Percentiles rank a stretch among this genome's conserved stretches.
Conservation (phyloP, 495 filamentous ascomycete species). For the Aspergillus mulundensis region DNA sequence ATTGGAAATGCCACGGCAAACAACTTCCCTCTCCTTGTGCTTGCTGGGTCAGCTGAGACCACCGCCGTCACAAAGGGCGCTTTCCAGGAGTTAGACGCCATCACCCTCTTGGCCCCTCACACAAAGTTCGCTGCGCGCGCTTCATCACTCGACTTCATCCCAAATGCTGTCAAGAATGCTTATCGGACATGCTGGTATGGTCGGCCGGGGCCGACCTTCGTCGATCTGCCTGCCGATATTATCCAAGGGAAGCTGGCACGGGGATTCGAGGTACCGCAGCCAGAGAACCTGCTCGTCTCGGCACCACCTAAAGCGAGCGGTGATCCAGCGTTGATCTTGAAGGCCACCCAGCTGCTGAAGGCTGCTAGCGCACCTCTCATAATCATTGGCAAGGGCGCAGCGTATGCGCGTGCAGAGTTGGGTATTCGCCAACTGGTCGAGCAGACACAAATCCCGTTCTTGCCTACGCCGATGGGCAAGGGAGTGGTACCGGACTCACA, state of each 20-base stretch:
- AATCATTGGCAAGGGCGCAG: conserved; percentile 59
- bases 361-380: conserved; percentile 52
- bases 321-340: conserved; percentile 39
- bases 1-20: conserved; percentile 56
- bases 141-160: conserved; percentile 46
- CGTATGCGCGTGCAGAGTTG: conserved; percentile 52
- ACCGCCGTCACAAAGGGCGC: conserved; percentile 52
- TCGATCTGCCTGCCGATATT: conserved; percentile 60
- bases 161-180: conserved; percentile 48
- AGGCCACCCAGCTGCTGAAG: conserved; percentile 45
- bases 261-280: conserved; percentile 11
- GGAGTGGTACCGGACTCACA: conserved; percentile 57
- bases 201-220: conserved; percentile 53
- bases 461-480: conserved; percentile 64
- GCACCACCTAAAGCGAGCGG: conserved; percentile 40
- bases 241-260: conserved; percentile 43
- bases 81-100: conserved; percentile 61
- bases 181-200: conserved; percentile 57
- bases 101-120: conserved; percentile 55
- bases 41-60: conserved; percentile 56
- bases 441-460: conserved; percentile 52
- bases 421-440: conserved; percentile 46
- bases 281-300: conserved; percentile 25
- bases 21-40: conserved; percentile 55
- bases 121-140: conserved; percentile 55